Conservation (phyloP, 2,329 filamentous ascomycete genomes). For the Colletotrichum eremochloae region DNA sequence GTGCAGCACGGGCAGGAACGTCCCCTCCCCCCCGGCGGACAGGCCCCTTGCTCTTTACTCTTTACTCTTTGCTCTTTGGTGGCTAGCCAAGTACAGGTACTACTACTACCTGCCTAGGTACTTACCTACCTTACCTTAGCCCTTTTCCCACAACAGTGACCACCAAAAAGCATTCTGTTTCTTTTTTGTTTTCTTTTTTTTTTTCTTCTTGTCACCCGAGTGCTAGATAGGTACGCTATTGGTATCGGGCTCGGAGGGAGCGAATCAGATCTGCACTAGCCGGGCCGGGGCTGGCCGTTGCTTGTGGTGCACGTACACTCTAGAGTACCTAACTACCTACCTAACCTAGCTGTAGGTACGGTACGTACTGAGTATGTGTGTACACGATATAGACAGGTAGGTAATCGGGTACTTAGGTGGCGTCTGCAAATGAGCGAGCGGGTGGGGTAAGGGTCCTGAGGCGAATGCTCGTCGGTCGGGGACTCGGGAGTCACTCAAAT, state of each 20-base stretch:
- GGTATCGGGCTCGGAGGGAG: slow-evolving; percentile 4
- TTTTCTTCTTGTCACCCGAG: too few relatives aligned
- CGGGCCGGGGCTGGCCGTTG: background rate
- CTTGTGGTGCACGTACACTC: too few relatives aligned
- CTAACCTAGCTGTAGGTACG: too few relatives aligned
- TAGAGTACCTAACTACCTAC: too few relatives aligned
- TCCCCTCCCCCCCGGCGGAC: background rate
- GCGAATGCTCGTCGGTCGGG: background rate
- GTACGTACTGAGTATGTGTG: background rate
- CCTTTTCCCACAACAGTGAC: too few relatives aligned
- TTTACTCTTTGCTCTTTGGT: background rate
- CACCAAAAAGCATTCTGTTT: too few relatives aligned
- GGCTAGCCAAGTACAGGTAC: too few relatives aligned
- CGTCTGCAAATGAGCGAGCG: background rate
- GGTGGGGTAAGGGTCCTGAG: slow-evolving; percentile 15
- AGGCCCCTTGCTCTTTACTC: background rate
- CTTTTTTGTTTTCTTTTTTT: too few relatives aligned
- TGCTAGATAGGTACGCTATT: too few relatives aligned
- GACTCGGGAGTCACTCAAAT: background rate
- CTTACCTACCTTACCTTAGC: too few relatives aligned
- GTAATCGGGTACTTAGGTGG: too few relatives aligned
- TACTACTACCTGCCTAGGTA: too few relatives aligned
- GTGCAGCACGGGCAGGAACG: slow-evolving; percentile 5
- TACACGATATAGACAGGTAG: background rate
- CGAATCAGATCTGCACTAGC: slow-evolving; percentile 28